Base-by-base conservation (phyloP, 73 alveolate species). In the Diophrys appendiculata region DNA sequence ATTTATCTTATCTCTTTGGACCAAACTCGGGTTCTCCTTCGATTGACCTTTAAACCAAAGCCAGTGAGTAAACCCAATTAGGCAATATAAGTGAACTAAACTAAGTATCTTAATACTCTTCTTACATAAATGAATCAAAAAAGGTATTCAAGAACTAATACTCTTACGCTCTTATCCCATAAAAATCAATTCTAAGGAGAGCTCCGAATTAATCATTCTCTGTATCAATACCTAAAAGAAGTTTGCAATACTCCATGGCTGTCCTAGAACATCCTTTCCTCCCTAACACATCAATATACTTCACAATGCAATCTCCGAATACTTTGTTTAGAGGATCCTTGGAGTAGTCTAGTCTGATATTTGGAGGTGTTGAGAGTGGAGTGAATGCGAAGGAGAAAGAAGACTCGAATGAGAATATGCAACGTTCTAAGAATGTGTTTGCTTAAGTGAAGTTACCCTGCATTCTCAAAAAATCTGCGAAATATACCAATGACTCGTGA, bases 231-330 rank as follows among this genome's bases (percentile, higher is more conserved):
- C 88, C 54, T 5, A 91, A 69, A 13, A 91, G 84, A 0, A 88
- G 65, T 72, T 91, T 91, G 68, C 88, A 74, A 72, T 69, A 83
- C 55, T 91, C 97, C 34, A 91, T 60, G 5, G 94, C 86, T 13
- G 97, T 84, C 55, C 92, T 76, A 23, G 78, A 67, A 52, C 97
- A 91, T 11, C 97, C 97, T 80, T 91, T 88, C 43, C 93, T 83
- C 22, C 93, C 94, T 1, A 91, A 52, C 34, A 86, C 71, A 27
- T 91, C 97, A 5, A 86, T 89, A 64, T 84, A 88, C 77, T 80
- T 83, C 13, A 84, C 88, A 2, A 91, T 29, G 30, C 91, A 84
- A 29, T 43, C 83, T 28, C 65, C 79, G 68, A 87, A 74, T 1
- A 83, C 77, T n/a, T 69, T 78, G 78, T 84, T 88, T 24, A 76